Evolutionary conservation across 345 rosid genomes (phyloP).

Genomic region (Rhizophora mangle): DNA sequence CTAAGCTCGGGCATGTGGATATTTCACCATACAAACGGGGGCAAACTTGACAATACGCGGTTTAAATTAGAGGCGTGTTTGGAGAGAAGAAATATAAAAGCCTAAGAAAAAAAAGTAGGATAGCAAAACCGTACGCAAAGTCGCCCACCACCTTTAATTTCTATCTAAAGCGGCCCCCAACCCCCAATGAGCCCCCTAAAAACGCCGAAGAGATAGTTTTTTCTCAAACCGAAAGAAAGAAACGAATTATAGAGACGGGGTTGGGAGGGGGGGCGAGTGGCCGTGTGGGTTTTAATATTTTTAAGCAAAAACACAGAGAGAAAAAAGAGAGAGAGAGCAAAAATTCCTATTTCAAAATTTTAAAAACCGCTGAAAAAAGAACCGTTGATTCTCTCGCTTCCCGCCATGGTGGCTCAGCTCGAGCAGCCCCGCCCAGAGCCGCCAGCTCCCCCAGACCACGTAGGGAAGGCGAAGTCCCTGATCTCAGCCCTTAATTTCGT

Average conservation of each 20-base stretch:
- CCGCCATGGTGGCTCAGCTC: slow-evolving; percentile 79
- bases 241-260: background rate
- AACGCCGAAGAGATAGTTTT: slow-evolving; percentile 13
- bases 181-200: background rate
- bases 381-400: slow-evolving; percentile 24
- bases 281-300: background rate
- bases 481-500: slow-evolving; percentile 79
- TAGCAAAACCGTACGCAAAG: background rate
- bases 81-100: background rate
- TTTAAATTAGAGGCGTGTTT: slow-evolving; percentile 7
- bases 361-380: slow-evolving; percentile 23
- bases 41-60: background rate
- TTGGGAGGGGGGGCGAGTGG: background rate
- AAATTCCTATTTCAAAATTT: slow-evolving; percentile 1
- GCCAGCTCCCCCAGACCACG: slow-evolving; percentile 29
- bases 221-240: slow-evolving; percentile 9
- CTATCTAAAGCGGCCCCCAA: too few relatives aligned
- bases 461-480: slow-evolving; percentile 62
- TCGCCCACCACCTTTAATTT: background rate
- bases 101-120: background rate
- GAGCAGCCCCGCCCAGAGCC: slow-evolving; percentile 37
- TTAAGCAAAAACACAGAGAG: background rate
- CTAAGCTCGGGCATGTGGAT: too few relatives aligned
- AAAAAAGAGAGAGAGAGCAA: background rate
- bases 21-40: background rate